Conservation (phyloP, 306 rosid species). For the Coriaria nepalensis region DNA sequence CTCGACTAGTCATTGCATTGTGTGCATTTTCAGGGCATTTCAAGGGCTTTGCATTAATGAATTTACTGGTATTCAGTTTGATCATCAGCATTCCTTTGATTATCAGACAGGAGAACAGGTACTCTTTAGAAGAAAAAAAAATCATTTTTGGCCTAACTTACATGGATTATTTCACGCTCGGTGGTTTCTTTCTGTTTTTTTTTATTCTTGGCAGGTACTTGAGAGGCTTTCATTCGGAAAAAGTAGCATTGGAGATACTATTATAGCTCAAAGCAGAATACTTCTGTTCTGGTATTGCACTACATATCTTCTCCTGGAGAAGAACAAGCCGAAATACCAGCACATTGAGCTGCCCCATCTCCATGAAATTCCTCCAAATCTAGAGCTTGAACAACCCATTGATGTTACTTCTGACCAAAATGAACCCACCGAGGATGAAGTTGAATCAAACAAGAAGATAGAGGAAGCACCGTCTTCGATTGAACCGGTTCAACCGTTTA, state of each 20-base stretch:
- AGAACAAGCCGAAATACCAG: slow-evolving; percentile 80
- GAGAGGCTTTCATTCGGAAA: slow-evolving; percentile 65
- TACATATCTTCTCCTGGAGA: slow-evolving; percentile 77
- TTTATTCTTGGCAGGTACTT: slow-evolving; percentile 46
- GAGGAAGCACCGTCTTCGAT: slow-evolving; percentile 26
- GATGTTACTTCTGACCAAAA: slow-evolving; percentile 22
- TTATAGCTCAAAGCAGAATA: slow-evolving; percentile 74
- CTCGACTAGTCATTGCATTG: slow-evolving; percentile 1
- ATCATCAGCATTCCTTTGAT: slow-evolving; percentile 69
- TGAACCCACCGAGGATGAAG: slow-evolving; percentile 27
- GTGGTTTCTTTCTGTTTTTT: not conserved
- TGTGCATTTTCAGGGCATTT: slow-evolving; percentile 60
- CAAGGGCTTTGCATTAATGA: slow-evolving; percentile 93
- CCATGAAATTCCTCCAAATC: slow-evolving; percentile 21
- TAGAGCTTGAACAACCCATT: slow-evolving; percentile 25
- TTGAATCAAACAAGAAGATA: slow-evolving; percentile 23
- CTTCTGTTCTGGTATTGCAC: slow-evolving; percentile 71
- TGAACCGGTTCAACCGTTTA: slow-evolving; percentile 55
- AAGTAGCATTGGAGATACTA: slow-evolving; percentile 51
- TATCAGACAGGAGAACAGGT: slow-evolving; percentile 91
- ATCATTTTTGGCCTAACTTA: not conserved
- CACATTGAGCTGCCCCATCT: slow-evolving; percentile 36
- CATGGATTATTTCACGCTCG: not conserved
- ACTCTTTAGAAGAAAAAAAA: not conserved
- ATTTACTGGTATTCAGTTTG: slow-evolving; percentile 75